phyloP scores from a whole-genome alignment of 2,329 filamentous ascomycete species.

The Neopestalotiopsis sp. region DNA sequence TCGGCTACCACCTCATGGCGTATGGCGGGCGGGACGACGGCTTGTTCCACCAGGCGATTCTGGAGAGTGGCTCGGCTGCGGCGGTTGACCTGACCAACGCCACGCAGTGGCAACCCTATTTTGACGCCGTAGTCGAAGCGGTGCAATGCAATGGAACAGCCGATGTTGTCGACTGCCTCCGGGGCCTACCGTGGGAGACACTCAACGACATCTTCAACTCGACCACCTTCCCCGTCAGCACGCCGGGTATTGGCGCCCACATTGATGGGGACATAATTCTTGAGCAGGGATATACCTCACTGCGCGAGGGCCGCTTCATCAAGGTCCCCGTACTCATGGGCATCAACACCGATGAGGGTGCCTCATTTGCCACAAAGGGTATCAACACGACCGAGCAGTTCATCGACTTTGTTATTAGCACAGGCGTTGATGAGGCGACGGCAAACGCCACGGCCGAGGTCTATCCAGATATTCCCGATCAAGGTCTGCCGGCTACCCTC shows the following conservation, averaged over 20 bases:
- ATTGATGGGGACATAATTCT: slow-evolving; percentile 47
- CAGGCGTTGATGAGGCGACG: slow-evolving; percentile 51
- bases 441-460: slow-evolving; percentile 51
- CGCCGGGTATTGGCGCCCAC: not conserved
- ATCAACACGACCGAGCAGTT: slow-evolving; percentile 53
- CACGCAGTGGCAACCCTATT: slow-evolving; percentile 33
- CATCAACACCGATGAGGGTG: slow-evolving; percentile 43
- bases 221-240: slow-evolving; percentile 30
- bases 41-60: slow-evolving; percentile 60
- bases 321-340: slow-evolving; percentile 39
- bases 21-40: slow-evolving; percentile 59
- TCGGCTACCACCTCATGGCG: slow-evolving; percentile 56
- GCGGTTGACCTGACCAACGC: slow-evolving; percentile 22
- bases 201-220: slow-evolving; percentile 38
- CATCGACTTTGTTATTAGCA: slow-evolving; percentile 44
- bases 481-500: slow-evolving; percentile 23
- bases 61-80: slow-evolving; percentile 51
- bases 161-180: slow-evolving; percentile 37
- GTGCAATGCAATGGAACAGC: slow-evolving; percentile 29
- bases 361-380: slow-evolving; percentile 55
- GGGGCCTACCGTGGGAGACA: slow-evolving; percentile 36
- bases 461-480: slow-evolving; percentile 52
- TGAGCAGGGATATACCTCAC: slow-evolving; percentile 34
- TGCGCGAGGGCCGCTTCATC: slow-evolving; percentile 37
- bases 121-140: slow-evolving; percentile 32